Conservation (phyloP, 257 asterid species). For the Capsicum chinense region DNA sequence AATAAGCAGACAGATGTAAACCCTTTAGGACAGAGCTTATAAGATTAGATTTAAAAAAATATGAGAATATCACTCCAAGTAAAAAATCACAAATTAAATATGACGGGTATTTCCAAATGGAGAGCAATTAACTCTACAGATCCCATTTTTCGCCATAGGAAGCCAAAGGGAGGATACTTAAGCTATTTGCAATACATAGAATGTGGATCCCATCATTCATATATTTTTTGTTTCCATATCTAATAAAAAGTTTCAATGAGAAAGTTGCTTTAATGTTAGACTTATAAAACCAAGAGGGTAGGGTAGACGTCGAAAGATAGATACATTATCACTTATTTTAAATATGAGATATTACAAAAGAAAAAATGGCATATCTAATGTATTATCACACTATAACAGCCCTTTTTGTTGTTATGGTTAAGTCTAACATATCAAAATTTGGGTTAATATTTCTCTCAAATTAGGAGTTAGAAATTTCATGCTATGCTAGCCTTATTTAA, state of each 20-base stretch:
- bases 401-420: no score
- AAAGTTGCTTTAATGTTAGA: background rate
- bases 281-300: background rate
- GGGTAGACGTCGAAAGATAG: background rate
- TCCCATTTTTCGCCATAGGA: background rate
- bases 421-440: no score
- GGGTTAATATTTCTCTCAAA: no score
- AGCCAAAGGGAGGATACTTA: background rate
- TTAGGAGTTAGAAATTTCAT: no score
- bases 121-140: background rate
- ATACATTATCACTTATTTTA: background rate
- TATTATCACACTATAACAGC: no score
- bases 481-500: no score
- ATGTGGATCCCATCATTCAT: background rate
- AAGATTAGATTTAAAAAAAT: no score
- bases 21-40: no score
- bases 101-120: no score
- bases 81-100: no score
- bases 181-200: background rate
- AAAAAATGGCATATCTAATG: background rate
- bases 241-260: background rate
- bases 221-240: background rate
- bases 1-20: background rate
- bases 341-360: background rate
- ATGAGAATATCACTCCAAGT: no score